Evolutionary conservation across 768 basidiomycete genomes (phyloP), one percentile per base, ranked within the genome.

Genomic region (Suillus americanus): DNA sequence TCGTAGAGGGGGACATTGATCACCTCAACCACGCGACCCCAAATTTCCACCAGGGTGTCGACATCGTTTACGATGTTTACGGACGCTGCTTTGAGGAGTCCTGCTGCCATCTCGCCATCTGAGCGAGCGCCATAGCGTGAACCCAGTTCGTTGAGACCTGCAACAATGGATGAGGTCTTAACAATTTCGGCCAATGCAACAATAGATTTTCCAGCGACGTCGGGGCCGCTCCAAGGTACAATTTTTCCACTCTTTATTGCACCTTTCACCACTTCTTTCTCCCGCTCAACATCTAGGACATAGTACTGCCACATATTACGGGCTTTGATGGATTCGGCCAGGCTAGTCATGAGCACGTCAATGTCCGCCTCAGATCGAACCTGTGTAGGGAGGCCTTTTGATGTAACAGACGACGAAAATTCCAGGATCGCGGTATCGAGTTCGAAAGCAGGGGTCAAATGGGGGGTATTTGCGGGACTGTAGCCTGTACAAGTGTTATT

Each of bases 231-330:
- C 93, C 95, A 96, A 5, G 79, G 64, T 16, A 78, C 75, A 37
- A 85, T 67, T 28, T 81, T 78, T 6, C 78, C 69, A 4, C 71
- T 71, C 12, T 73, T 72, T 9, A 77, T 50, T 3, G 75, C 74
- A 57, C 62, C 70, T 25, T 70, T 70, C 38, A 97, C 78, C 3
- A 86, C 87, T 0, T 81, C 76, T 56, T 78, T 81, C 75, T 96
- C 92, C 30, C 81, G 77, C 45, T 80, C 78, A 13, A 87, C 82
- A 71, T 98, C 89, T 59, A 99, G 81, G 23, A 96, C 91, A 74
- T 99, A 99, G 80, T 89, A 99, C 71, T 99, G 91, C 94, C 94
- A 99, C 25, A 99, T 77, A 30, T 92, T 82, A 60, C 90, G 86
- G 3, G 78, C 80, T 64, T 89, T 85, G 66, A 95, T 70, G 33